Evolutionary conservation across 169 alveolate species (phyloP).

Genomic region (Plasmodium knowlesi): DNA sequence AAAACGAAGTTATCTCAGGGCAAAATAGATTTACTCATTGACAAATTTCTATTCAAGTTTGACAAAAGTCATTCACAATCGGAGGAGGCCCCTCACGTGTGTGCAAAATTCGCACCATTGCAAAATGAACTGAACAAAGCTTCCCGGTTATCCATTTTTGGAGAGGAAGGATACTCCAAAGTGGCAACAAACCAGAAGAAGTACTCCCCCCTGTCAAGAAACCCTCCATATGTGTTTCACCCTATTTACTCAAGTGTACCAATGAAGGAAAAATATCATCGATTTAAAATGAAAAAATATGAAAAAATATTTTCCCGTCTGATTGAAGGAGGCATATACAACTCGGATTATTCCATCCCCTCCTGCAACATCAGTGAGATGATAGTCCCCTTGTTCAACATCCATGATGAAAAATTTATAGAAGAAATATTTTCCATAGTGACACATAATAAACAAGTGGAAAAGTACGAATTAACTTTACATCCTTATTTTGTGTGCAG

Average conservation of each 20-base stretch:
- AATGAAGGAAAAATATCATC: slow-evolving; percentile 15
- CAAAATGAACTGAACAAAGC: slow-evolving; percentile 13
- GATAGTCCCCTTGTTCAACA: neutral
- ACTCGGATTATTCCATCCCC: slow-evolving; percentile 23
- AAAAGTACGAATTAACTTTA: slow-evolving; percentile 15
- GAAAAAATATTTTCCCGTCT: slow-evolving; percentile 33
- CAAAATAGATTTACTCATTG: neutral
- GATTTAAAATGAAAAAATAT: slow-evolving; percentile 60
- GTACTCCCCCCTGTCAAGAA: slow-evolving; percentile 2
- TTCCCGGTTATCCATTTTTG: neutral
- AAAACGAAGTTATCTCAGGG: neutral
- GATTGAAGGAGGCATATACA: slow-evolving; percentile 13
- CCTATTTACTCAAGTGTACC: slow-evolving; percentile 35
- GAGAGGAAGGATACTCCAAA: neutral
- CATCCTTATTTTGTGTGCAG: slow-evolving; percentile 17
- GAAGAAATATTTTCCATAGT: slow-evolving; percentile 28
- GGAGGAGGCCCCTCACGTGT: neutral
- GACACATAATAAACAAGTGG: slow-evolving; percentile 10
- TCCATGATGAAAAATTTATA: slow-evolving; percentile 3
- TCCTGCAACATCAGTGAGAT: slow-evolving; percentile 10
- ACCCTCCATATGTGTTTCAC: slow-evolving; percentile 68
- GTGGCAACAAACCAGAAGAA: slow-evolving; percentile 6
- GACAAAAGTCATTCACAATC: neutral
- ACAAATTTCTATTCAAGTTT: neutral
- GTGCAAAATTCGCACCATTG: neutral